Base-by-base conservation (phyloP, 306 rosid species). In the Ziziphus jujuba region DNA sequence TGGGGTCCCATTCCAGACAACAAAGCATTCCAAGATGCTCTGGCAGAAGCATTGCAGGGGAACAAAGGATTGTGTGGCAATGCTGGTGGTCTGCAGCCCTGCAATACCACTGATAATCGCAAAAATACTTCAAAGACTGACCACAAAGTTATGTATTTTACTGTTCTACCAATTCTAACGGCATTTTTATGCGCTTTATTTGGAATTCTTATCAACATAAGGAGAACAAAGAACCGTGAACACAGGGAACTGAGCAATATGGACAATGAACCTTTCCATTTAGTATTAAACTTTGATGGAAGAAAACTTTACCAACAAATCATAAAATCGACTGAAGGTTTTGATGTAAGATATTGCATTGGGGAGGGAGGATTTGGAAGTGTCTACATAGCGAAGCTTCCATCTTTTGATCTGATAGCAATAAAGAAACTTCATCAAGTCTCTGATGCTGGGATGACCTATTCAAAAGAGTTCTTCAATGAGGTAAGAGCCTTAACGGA, bases 321-420 rank as follows among this genome's bases (percentile, higher is more conserved):
- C 36, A 48, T 71, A 55, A 77, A 65, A 55, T 79, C 84, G 15
- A 79, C 84, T 10, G 72, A 63, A 55, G 62, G 65, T 62, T 81
- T 81, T 17, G n/a, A 70, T 45, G 24, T 47, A 8, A 36, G 48
- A 19, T 56, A 70, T 61, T 77, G 77, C 69, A 68, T 81, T 6
- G 86, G 86, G 12, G 33, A 44, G 2, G 82, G 86, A 59, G 75
- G 72, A 57, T 21, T 24, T 16, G 86, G 82, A 50, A 77, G 17
- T 9, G 82, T 77, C 23, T 77, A 77, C 66, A 73, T 36, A 63
- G 86, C 77, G 24, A 64, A 65, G 56, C 72, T 77, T 15, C 60
- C 82, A 9, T 56, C 69, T 34, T 69, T 44, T 16, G 52, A 67
- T 28, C 13, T 66, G 23, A 80, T 81, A 1, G 86, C 82, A 15